Evolutionary conservation across 2,329 filamentous ascomycete species (phyloP), one percentile per base, ranked within the genome.

Genomic region (Penicillium sumatraense): DNA sequence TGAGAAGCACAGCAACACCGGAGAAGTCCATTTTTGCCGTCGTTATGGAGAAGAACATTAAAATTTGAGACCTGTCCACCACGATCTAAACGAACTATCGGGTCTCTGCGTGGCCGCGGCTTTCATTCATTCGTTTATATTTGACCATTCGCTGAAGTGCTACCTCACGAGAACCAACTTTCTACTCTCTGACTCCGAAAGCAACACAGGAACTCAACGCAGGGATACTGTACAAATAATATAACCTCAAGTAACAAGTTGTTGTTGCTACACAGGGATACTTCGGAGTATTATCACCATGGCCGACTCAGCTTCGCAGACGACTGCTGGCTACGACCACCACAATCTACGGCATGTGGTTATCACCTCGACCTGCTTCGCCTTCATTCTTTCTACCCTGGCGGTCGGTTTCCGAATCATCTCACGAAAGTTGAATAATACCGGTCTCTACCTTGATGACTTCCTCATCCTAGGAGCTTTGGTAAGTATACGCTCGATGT

Each of bases 261-360:
- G 16, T 44, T 20, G 46, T 36, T n/a, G 33, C 14, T 21, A 42
- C 14, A 40, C n/a, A 36, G 14, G 7, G 21, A 42, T 3, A 13
- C 13, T 24, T 14, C 38, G n/a, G n/a, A n/a, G n/a, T 24, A n/a
- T 5, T 5, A 13, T 27, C n/a, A 42, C 40, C 3, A 61, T 62
- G 60, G 49, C 51, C 5, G 38, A 24, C 21, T 47, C 51, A 7
- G 20, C 35, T 44, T 50, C 36, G 2, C 42, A 57, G 29, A 45
- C 13, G 8, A 9, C 20, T 11, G 45, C 52, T 40, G 63, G 69
- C 7, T 59, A 62, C 29, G 49, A 59, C 18, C 58, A 64, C 21
- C 58, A 66, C 14, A 66, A 64, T 18, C 50, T 68, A 3, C 64
- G 58, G 3, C 63, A 67, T 65, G 64, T 67, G n/a, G 64, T 68